Evolutionary conservation across 225 moss, liverwort and hornwort species (phyloP).

Genomic region (Straminergon stramineum): DNA sequence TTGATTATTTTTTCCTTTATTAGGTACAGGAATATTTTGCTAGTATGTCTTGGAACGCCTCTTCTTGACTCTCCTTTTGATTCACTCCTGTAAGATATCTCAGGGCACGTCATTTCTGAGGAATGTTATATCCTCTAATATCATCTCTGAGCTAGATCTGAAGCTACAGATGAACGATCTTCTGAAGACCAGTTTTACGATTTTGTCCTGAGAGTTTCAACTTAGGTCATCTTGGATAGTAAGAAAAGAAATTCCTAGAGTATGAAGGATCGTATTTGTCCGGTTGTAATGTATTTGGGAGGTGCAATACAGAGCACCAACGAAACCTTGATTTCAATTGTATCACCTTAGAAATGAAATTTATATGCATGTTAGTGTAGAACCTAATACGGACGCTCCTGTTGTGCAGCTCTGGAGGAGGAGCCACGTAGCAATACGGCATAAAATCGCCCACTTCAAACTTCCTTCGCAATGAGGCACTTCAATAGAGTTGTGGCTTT

Average conservation of each 20-base stretch:
- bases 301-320: background rate
- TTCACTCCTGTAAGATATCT: background rate
- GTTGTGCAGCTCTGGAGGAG: constrained; percentile 2
- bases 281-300: background rate
- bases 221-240: background rate
- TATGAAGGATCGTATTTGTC: background rate
- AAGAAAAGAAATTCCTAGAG: background rate
- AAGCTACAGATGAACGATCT: background rate
- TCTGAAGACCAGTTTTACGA: background rate
- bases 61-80: background rate
- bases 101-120: background rate
- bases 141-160: background rate
- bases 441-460: background rate
- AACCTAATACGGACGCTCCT: background rate
- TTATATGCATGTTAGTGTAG: background rate
- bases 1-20: background rate
- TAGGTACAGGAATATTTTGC: background rate
- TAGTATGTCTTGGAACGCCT: background rate
- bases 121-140: background rate
- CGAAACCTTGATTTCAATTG: background rate
- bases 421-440: background rate
- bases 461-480: background rate
- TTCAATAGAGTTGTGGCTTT: background rate
- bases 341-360: background rate
- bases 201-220: background rate